Percentiles rank a stretch among this genome's conserved stretches.
phyloP scores from a whole-genome alignment of 2,329 filamentous ascomycete genomes.

The Sordariomycetes sp. region DNA sequence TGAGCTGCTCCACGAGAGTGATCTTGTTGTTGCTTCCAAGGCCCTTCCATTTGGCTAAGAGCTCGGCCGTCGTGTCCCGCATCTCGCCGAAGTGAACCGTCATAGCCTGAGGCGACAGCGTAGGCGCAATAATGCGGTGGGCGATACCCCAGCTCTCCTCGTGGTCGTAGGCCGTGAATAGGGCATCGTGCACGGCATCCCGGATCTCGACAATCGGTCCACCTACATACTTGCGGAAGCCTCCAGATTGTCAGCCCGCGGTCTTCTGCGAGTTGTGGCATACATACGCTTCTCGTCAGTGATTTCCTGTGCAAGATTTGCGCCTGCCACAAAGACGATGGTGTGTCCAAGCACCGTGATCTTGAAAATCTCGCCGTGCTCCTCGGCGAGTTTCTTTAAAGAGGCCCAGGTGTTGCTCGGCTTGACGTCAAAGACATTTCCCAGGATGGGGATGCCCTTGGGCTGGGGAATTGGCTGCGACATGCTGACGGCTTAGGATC shows the following conservation, averaged over 20 bases:
- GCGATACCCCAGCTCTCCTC: constrained; percentile 40
- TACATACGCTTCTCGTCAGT: constrained; percentile 40
- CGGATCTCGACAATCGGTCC: constrained; percentile 44
- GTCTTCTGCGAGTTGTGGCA: too few relatives aligned
- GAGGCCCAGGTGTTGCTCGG: constrained; percentile 25
- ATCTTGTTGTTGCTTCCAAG: constrained; percentile 28
- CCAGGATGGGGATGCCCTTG: constrained; percentile 22
- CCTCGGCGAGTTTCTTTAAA: constrained; percentile 22
- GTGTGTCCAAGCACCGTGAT: constrained; percentile 22
- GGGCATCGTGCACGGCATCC: constrained; percentile 35
- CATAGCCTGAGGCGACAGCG: constrained; percentile 23
- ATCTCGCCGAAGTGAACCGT: constrained; percentile 34
- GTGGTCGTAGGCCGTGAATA: constrained; percentile 42
- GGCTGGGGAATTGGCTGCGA: constrained; percentile 24
- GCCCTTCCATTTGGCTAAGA: constrained; percentile 39
- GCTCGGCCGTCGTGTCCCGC: constrained; percentile 35
- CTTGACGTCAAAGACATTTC: constrained; percentile 24
- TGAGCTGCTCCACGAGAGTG: constrained; percentile 38
- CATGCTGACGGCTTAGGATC: constrained; percentile 14
- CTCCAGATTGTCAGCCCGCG: too few relatives aligned
- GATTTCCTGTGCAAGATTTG: constrained; percentile 36
- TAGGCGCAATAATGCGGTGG: constrained; percentile 42
- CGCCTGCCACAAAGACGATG: constrained; percentile 35
- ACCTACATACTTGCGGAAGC: constrained; percentile 43
- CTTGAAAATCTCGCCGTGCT: constrained; percentile 28